Percentiles rank a stretch among this genome's conserved stretches.
These are phyloP conservation scores for Powellomyces hirtus DNA, from an alignment of 192 early-diverging fungal species.

Conservation along the genomic window DNA sequence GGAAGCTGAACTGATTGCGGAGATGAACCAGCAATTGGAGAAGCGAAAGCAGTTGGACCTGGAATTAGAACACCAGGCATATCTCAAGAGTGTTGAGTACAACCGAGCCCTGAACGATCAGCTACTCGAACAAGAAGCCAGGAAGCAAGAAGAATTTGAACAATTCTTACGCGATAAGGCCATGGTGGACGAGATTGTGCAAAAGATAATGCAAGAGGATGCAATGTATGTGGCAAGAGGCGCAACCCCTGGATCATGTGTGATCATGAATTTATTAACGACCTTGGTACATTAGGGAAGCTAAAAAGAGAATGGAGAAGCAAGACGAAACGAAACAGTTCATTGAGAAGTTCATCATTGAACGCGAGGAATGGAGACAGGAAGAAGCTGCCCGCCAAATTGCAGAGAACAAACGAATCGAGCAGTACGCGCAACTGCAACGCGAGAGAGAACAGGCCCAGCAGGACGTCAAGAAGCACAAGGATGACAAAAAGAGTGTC, in stretches of 20 bases:
- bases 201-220: conserved; percentile 53
- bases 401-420: conserved; percentile 51
- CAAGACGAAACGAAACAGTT: conserved; percentile 57
- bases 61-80: conserved; percentile 34
- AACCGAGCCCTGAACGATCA: conserved; percentile 48
- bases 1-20: conserved; percentile 34
- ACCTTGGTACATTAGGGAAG: no score
- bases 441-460: conserved; percentile 38
- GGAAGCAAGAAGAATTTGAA: conserved; percentile 51
- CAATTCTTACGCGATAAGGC: conserved; percentile 59
- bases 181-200: conserved; percentile 58
- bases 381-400: conserved; percentile 36
- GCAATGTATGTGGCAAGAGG: conserved; percentile 50
- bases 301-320: conserved; percentile 43
- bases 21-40: conserved; percentile 42
- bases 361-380: conserved; percentile 46
- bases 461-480: conserved; percentile 34
- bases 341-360: conserved; percentile 50
- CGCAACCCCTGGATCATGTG: no score
- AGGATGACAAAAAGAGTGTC: conserved; percentile 42
- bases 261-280: no score
- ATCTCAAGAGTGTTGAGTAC: conserved; percentile 45
- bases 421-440: conserved; percentile 47
- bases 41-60: conserved; percentile 37
- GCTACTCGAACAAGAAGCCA: conserved; percentile 45